A percentile compares a stretch with the other conserved stretches of the same genome.
These are phyloP conservation scores for Pyracantha coccinea DNA, from an alignment of 331 rosid genomes.

Conservation along the genomic window DNA sequence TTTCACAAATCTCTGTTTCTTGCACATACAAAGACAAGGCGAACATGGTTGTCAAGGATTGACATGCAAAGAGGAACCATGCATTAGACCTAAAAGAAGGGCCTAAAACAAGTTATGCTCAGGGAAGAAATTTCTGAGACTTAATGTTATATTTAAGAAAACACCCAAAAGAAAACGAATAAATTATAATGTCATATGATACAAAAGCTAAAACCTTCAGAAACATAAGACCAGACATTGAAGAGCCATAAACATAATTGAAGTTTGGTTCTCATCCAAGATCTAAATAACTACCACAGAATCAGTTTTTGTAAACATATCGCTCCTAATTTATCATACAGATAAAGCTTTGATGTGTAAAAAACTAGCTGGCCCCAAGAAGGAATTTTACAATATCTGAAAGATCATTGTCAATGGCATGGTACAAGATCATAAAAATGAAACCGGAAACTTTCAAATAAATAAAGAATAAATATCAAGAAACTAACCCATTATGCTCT, in stretches of 20 bases:
- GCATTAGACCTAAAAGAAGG: neutral
- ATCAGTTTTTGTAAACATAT: neutral
- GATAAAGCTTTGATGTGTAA: neutral
- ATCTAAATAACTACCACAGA: neutral
- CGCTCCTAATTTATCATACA: neutral
- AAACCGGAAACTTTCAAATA: neutral
- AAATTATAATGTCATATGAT: neutral
- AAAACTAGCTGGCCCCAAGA: neutral
- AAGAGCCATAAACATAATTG: neutral
- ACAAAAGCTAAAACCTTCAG: neutral
- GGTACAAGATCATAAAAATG: neutral
- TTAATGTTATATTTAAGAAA: neutral
- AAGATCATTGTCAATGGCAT: neutral
- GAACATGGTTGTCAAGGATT: neutral
- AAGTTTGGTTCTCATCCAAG: neutral
- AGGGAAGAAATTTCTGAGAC: neutral
- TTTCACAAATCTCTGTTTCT: neutral
- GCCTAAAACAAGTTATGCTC: neutral
- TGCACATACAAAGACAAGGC: neutral
- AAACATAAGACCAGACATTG: neutral
- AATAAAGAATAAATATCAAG: slow-evolving; percentile 13
- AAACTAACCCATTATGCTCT: slow-evolving; percentile 95
- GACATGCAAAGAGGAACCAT: neutral
- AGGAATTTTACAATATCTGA: neutral
- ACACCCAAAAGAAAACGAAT: neutral